Base-by-base conservation (phyloP, 169 alveolate genomes). In the Cryptosporidium ubiquitum region DNA sequence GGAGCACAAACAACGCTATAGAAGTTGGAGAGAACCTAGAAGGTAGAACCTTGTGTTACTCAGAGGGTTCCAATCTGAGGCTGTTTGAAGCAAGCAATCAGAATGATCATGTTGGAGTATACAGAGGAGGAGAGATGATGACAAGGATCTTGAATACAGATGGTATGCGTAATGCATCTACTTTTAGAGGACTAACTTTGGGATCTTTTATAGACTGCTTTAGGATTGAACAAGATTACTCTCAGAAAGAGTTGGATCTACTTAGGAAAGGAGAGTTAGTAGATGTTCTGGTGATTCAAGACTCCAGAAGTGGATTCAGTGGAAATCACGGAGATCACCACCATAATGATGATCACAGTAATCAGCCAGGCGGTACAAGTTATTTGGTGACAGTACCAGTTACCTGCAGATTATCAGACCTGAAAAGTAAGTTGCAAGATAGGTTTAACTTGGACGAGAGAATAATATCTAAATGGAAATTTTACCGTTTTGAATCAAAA, bases 401-500 rank as follows among this genome's bases (percentile, higher is more conserved):
- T 3, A 31, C 12, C 7, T 44, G 69, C 12, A 79, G 42, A 61
- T n/a, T 79, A 18, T 10, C 16, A 5, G 89, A 79, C 29, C 12
- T 79, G 7, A 79, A 64, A 33, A 35, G 23, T 10, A 35, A 26
- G n/a, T 18, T 79, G 35, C 73, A 64, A 18, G 66, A 64, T 0
- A 60, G 55, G 49, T 64, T 79, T 29, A 37, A 31, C 23, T 49
- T 79, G 47, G 74, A 75, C n/a, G 86, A 75, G 57, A 58, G 44
- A 26, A n/a, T 23, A 18, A 47, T 79, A 5, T 57, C 89, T 6
- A 79, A 44, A 31, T 79, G 89, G 89, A 79, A 64, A 47, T 79
- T 79, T 47, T 79, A 64, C 20, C 71, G 89, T 20, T 44, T 61
- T 20, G 89, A 79, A 23, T 42, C 47, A 14, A 79, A 47, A 33